phyloP scores from a whole-genome alignment of 345 rosid species.

The Garcia nutans region DNA sequence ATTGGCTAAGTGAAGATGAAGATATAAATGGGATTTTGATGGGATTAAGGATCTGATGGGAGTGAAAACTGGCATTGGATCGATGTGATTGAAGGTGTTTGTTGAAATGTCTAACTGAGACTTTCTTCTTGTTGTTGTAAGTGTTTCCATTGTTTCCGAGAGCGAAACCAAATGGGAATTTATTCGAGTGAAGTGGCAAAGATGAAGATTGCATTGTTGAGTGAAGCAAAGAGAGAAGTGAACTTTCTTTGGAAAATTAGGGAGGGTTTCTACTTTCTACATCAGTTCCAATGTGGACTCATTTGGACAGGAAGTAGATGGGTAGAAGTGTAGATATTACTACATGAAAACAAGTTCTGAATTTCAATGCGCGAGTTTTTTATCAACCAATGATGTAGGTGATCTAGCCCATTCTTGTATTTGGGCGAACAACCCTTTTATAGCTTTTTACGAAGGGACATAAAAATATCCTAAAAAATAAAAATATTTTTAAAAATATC shows the following conservation, averaged over 20 bases:
- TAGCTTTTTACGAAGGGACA: no score
- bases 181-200: constrained; percentile 50
- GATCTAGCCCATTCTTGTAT: no score
- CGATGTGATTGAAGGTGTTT: constrained; percentile 43
- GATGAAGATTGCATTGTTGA: constrained; percentile 54
- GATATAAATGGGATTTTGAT: constrained; percentile 23
- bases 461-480: no score
- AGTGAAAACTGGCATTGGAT: constrained; percentile 14
- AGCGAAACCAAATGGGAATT: constrained; percentile 28
- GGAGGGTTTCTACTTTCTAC: not conserved
- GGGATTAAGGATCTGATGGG: constrained; percentile 22
- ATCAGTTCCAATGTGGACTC: not conserved
- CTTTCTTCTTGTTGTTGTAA: not conserved
- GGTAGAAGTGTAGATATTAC: no score
- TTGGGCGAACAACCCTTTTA: no score
- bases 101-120: constrained; percentile 64
- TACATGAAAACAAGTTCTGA: no score
- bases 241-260: not conserved
- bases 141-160: not conserved
- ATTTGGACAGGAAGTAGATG: not conserved
- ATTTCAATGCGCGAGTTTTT: no score
- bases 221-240: not conserved
- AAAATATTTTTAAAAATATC: no score
- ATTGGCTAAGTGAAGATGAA: constrained; percentile 12
- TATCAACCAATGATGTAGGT: no score